These are phyloP conservation scores for Xerocomus subilludens DNA, from an alignment of 1,284 basidiomycete species.

Conservation along the genomic window DNA sequence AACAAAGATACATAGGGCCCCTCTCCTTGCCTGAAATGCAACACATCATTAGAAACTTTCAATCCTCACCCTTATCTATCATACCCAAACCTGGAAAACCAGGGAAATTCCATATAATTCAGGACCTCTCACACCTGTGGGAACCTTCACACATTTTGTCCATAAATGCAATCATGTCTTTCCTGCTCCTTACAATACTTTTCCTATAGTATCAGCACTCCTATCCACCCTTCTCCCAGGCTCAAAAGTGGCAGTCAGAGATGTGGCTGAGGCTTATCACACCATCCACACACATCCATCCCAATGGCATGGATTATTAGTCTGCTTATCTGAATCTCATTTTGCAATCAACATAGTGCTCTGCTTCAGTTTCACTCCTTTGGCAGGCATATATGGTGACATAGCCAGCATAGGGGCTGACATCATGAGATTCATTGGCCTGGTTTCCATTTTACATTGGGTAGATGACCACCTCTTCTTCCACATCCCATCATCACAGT, in stretches of 20 bases:
- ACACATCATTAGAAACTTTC: not conserved
- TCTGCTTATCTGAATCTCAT: accelerated
- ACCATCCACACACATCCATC: slow-evolving; percentile 25
- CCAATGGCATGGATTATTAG: slow-evolving; percentile 21
- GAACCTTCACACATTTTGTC: not conserved
- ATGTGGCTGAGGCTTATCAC: slow-evolving; percentile 23
- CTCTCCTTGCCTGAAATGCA: accelerated
- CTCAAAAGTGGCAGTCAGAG: not conserved
- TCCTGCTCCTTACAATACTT: not conserved
- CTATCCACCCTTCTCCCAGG: slow-evolving; percentile 9
- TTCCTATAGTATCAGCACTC: not conserved
- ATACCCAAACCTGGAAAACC: slow-evolving; percentile 2
- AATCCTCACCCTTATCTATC: not conserved
- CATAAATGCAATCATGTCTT: slow-evolving; percentile 17
- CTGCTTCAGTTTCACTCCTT: slow-evolving; percentile 52
- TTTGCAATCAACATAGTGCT: slow-evolving; percentile 20
- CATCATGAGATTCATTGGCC: slow-evolving; percentile 45
- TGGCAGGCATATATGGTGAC: slow-evolving; percentile 49
- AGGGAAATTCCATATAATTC: not conserved
- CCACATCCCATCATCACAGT: slow-evolving; percentile 31
- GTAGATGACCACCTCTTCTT: slow-evolving; percentile 59
- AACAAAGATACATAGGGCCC: not conserved
- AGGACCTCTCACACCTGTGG: not conserved
- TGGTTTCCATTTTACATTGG: slow-evolving; percentile 57
- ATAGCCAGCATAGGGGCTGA: slow-evolving; percentile 50